Evolutionary conservation across 768 basidiomycete species (phyloP).

Genomic region (Crassisporium funariophilum): DNA sequence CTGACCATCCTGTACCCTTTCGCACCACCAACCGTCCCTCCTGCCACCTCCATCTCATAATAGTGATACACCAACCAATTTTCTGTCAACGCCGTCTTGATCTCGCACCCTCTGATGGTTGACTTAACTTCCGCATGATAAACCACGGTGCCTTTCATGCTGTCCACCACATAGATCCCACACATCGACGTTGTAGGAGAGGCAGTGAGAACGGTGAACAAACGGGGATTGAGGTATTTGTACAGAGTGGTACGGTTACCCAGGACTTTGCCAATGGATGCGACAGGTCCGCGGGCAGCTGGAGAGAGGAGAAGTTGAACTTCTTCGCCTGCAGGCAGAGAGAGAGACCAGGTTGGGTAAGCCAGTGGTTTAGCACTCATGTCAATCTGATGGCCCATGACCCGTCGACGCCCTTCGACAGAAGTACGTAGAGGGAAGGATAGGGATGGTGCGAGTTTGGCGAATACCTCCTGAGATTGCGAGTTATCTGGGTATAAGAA

Average conservation of each 20-base stretch:
- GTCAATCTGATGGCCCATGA: slow-evolving; percentile 60
- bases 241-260: slow-evolving; percentile 89
- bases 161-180: slow-evolving; percentile 78
- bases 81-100: slow-evolving; percentile 74
- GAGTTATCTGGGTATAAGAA: slow-evolving; percentile 69
- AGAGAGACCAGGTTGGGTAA: slow-evolving; percentile 66
- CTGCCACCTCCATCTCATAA: slow-evolving; percentile 60
- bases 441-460: slow-evolving; percentile 43
- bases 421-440: slow-evolving; percentile 59
- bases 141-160: slow-evolving; percentile 72
- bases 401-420: slow-evolving; percentile 40
- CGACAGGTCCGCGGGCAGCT: slow-evolving; percentile 52
- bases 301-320: slow-evolving; percentile 55
- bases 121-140: slow-evolving; percentile 63
- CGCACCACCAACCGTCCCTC: slow-evolving; percentile 43
- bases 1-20: slow-evolving; percentile 77
- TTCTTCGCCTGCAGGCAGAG: slow-evolving; percentile 56
- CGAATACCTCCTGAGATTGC: slow-evolving; percentile 44
- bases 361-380: slow-evolving; percentile 42
- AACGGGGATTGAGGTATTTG: slow-evolving; percentile 89
- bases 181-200: slow-evolving; percentile 39
- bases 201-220: slow-evolving; percentile 67
- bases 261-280: slow-evolving; percentile 80
- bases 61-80: slow-evolving; percentile 95
- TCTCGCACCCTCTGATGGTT: slow-evolving; percentile 50